phyloP scores from a whole-genome alignment of 257 asterid genomes.

The Plantago major region DNA sequence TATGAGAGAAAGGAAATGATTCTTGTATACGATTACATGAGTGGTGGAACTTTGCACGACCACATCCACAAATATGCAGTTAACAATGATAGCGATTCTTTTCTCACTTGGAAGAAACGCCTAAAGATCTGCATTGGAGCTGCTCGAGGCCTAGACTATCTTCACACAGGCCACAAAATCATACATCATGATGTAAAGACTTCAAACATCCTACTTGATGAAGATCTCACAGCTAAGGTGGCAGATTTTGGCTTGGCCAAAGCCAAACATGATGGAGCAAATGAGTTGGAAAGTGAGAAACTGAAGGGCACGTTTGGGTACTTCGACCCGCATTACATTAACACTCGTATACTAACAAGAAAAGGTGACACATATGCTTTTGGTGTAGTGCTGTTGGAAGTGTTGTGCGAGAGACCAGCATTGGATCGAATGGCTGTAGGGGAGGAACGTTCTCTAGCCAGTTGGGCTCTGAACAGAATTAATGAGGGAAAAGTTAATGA shows the following conservation, averaged over 20 bases:
- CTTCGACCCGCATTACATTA: conserved; percentile 45
- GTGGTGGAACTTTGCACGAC: conserved; percentile 34
- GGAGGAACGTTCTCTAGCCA: conserved; percentile 33
- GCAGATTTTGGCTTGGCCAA: conserved; percentile 28
- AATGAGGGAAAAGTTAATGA: conserved; percentile 36
- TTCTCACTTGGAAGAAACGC: conserved; percentile 31
- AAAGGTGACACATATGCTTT: conserved; percentile 63
- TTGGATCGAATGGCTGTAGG: conserved; percentile 27
- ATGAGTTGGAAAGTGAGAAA: conserved; percentile 34
- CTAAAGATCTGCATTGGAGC: conserved; percentile 38
- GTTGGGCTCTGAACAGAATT: conserved; percentile 41
- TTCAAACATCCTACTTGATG: conserved; percentile 36
- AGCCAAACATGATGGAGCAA: conserved; percentile 29
- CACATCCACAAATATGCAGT: conserved; percentile 26
- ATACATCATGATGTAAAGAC: too few relatives aligned
- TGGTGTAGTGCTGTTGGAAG: conserved; percentile 59
- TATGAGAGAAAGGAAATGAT: conserved; percentile 30
- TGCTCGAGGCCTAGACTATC: conserved; percentile 35
- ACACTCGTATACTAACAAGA: conserved; percentile 40
- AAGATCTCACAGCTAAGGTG: conserved; percentile 24
- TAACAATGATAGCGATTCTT: background rate
- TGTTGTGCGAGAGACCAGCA: conserved; percentile 53
- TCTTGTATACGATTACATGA: conserved; percentile 37
- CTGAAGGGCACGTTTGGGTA: conserved; percentile 60
- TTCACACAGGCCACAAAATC: conserved; percentile 19